Conservation (phyloP, 371 early-diverging fungal species). For the Encephalitozoon romaleae region DNA sequence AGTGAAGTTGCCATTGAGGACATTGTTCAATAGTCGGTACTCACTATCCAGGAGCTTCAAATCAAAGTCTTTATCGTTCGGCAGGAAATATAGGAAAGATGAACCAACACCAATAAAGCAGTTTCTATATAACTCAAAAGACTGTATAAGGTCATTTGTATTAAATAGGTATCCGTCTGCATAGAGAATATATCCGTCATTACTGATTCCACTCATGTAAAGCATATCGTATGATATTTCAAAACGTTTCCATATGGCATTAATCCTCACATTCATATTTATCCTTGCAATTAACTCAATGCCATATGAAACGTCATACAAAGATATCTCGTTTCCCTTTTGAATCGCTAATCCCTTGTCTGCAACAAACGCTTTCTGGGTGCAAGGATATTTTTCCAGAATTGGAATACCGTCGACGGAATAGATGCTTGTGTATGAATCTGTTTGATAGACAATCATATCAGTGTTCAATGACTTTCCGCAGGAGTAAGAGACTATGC, state of each 20-base stretch:
- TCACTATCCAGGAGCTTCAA: neutral
- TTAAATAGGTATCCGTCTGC: neutral
- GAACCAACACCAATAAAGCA: neutral
- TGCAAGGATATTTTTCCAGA: neutral
- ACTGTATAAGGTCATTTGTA: neutral
- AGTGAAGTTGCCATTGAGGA: neutral
- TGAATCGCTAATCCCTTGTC: neutral
- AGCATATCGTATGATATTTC: neutral
- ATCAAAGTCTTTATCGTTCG: neutral
- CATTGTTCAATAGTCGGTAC: neutral
- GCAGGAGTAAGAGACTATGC: neutral
- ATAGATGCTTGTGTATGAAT: neutral
- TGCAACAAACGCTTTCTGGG: neutral
- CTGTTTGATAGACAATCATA: slow-evolving; percentile 1
- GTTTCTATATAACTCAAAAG: neutral
- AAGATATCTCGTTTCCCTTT: neutral
- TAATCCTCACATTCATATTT: neutral
- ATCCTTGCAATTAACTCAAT: neutral
- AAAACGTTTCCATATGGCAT: neutral
- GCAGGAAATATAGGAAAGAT: neutral
- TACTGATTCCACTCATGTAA: neutral
- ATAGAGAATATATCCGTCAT: neutral
- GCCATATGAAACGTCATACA: neutral
- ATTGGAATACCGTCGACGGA: neutral
- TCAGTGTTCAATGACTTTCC: neutral